phyloP scores from a whole-genome alignment of 192 early-diverging fungal species.

The Coemansia sp. region DNA sequence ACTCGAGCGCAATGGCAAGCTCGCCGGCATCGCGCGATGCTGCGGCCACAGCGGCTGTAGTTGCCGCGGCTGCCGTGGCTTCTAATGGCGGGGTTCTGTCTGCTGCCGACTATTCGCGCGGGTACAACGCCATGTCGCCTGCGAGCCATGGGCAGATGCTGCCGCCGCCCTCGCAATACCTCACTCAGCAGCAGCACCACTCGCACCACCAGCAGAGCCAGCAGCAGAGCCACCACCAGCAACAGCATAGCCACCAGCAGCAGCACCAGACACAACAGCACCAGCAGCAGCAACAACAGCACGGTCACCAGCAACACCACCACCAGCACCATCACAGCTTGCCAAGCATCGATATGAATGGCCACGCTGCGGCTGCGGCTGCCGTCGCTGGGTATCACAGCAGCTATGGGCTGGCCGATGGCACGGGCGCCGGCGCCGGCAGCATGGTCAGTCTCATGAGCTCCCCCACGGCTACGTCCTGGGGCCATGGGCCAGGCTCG shows the following conservation, averaged over 20 bases:
- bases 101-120: conserved; percentile 40
- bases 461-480: conserved; percentile 42
- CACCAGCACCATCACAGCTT: conserved; percentile 43
- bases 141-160: conserved; percentile 42
- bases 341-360: conserved; percentile 53
- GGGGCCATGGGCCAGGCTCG: conserved; percentile 39
- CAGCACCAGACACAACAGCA: conserved; percentile 10
- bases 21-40: conserved; percentile 44
- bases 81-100: conserved; percentile 25
- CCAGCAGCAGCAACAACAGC: conserved; percentile 21
- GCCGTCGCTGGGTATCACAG: conserved; percentile 46
- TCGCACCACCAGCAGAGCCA: conserved; percentile 22
- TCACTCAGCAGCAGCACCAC: conserved; percentile 26
- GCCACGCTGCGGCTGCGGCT: conserved; percentile 35
- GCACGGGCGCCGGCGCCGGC: conserved; percentile 28
- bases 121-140: conserved; percentile 46
- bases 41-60: conserved; percentile 34
- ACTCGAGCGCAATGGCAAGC: conserved; percentile 22
- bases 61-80: conserved; percentile 27
- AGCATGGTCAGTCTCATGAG: conserved; percentile 46
- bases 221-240: conserved; percentile 3
- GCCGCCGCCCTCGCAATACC: conserved; percentile 44
- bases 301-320: conserved; percentile 21
- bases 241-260: not conserved
- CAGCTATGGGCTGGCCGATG: conserved; percentile 53